Evolutionary conservation across 495 filamentous ascomycete genomes (phyloP).

Genomic region (Xanthoparmelia taractica): DNA sequence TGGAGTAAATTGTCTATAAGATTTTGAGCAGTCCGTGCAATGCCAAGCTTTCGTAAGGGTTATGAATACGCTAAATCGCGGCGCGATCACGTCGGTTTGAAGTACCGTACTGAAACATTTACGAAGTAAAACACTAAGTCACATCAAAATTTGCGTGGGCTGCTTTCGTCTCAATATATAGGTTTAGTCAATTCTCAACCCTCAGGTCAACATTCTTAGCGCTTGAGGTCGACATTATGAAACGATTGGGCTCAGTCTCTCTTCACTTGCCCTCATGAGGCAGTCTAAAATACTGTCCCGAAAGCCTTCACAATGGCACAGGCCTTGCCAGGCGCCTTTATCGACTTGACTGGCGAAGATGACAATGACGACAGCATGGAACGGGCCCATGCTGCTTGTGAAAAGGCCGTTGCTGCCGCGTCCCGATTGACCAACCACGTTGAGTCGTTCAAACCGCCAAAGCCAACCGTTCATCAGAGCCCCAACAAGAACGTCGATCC

Average conservation of each 20-base stretch:
- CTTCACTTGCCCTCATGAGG: neutral
- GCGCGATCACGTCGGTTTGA: neutral
- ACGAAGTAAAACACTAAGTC: no score
- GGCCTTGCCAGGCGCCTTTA: neutral
- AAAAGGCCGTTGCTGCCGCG: slow-evolving; percentile 1
- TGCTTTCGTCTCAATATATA: neutral
- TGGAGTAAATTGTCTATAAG: no score
- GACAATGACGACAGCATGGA: neutral
- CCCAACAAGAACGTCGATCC: neutral
- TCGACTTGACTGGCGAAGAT: slow-evolving; percentile 19
- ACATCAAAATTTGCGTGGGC: neutral
- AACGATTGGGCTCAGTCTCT: neutral
- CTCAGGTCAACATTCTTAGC: neutral
- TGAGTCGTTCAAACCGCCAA: neutral
- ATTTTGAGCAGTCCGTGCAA: no score
- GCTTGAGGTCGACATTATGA: neutral
- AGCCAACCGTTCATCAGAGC: neutral
- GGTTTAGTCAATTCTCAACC: neutral
- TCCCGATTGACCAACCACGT: slow-evolving; percentile 3
- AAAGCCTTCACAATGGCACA: neutral
- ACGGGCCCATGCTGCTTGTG: neutral
- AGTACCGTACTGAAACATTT: neutral
- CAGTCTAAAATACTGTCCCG: neutral
- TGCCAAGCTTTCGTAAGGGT: no score
- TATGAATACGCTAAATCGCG: neutral